These are phyloP conservation scores for Pleurotus tuoliensis DNA, from an alignment of 768 basidiomycete genomes.

Conservation along the genomic window DNA sequence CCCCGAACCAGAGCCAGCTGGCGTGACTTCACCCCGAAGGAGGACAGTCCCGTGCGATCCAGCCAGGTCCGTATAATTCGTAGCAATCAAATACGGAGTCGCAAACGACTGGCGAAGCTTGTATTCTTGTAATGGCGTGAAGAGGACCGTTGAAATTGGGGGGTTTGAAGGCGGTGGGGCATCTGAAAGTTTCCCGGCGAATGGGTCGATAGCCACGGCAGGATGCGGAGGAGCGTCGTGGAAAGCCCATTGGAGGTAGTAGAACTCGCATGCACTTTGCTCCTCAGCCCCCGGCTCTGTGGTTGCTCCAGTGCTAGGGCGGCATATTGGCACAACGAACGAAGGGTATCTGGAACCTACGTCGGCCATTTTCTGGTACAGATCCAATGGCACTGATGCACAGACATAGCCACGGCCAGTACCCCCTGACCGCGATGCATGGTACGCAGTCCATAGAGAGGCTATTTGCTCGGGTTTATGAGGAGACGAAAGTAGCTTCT, in stretches of 20 bases:
- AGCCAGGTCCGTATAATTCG: slow-evolving; percentile 88
- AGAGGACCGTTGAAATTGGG: slow-evolving; percentile 72
- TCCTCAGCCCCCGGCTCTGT: slow-evolving; percentile 28
- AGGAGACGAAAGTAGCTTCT: slow-evolving; percentile 59
- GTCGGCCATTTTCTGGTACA: slow-evolving; percentile 67
- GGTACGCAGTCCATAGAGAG: slow-evolving; percentile 87
- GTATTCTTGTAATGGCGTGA: slow-evolving; percentile 93
- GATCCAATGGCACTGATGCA: slow-evolving; percentile 70
- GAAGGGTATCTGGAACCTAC: slow-evolving; percentile 64
- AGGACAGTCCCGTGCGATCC: slow-evolving; percentile 78
- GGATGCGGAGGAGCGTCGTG: slow-evolving; percentile 68
- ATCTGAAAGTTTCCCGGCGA: slow-evolving; percentile 29
- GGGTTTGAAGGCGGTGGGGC: slow-evolving; percentile 35
- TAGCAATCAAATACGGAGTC: slow-evolving; percentile 86
- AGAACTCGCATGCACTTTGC: slow-evolving; percentile 66
- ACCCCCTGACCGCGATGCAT: slow-evolving; percentile 73
- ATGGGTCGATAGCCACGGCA: slow-evolving; percentile 37
- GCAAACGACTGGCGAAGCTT: slow-evolving; percentile 81
- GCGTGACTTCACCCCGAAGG: slow-evolving; percentile 88
- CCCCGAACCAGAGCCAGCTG: slow-evolving; percentile 33
- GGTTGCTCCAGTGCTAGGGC: slow-evolving; percentile 31
- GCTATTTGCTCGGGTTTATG: slow-evolving; percentile 74
- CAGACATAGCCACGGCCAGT: slow-evolving; percentile 84
- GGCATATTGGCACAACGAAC: slow-evolving; percentile 81
- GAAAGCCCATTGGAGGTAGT: slow-evolving; percentile 87